Base-by-base conservation (phyloP, 2,329 filamentous ascomycete species). In the Arthrocladium fulminans region DNA sequence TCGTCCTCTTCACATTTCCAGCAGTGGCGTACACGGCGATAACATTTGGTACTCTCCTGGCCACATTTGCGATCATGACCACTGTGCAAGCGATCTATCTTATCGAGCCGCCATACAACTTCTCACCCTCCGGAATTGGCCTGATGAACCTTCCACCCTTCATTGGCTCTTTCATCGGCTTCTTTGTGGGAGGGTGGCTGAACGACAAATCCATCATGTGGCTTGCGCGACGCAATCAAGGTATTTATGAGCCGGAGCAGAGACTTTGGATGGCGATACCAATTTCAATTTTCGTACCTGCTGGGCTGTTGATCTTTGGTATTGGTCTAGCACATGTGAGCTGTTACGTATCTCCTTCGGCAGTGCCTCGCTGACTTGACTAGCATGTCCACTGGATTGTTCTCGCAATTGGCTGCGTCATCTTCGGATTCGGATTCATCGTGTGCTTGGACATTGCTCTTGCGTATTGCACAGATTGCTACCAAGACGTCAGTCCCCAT, bases 241-340 rank as follows among this genome's bases (percentile, higher is more conserved):
- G 71, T 24, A 66, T 71, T 50, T 72, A 69, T 40, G 72, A 74
- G 57, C 68, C 72, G 1, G 72, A 74, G 56, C 73, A 73, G 68
- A 64, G 71, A 2, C 60, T 74, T 2, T 70, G 65, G 64, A 39
- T 53, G n/a, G 50, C 52, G 13, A 10, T 54, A 2, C 40, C 51
- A 12, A 41, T 45, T 25, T 9, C 39, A 2, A 47, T 60, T 43
- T 44, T 65, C 54, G 22, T 66, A 47, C 60, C 63, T 47, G 54
- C 52, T 48, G 59, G 65, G 27, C 47, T 69, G 41, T 59, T 72
- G 49, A 57, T 68, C 60, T 73, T 68, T 51, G 70, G 67, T 1
- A 60, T 65, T 30, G 61, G 60, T 2, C 38, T 65, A 4, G 59
- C 58, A 27, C 24, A 39, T 25, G 47, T 38, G 41, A 45, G 25